phyloP scores from a whole-genome alignment of 257 asterid species.

The Gynochthodes officinalis region DNA sequence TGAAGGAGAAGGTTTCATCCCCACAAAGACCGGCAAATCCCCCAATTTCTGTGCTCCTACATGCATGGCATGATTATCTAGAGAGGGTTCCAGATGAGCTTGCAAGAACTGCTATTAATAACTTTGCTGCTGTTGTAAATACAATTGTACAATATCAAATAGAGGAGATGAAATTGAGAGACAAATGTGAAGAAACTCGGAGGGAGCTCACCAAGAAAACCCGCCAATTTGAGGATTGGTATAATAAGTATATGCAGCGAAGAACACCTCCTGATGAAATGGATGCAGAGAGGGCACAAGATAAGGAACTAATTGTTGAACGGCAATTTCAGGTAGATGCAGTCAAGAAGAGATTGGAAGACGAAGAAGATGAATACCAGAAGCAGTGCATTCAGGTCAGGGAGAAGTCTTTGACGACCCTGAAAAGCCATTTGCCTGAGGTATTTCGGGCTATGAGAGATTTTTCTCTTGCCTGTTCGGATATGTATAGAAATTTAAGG shows the following conservation, averaged over 20 bases:
- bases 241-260: constrained; percentile 58
- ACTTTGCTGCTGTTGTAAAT: constrained; percentile 65
- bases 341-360: constrained; percentile 56
- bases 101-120: constrained; percentile 60
- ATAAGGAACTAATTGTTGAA: constrained; percentile 41
- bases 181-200: constrained; percentile 60
- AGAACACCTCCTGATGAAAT: constrained; percentile 59
- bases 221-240: constrained; percentile 75
- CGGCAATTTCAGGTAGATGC: constrained; percentile 49
- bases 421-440: constrained; percentile 75
- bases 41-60: constrained; percentile 58
- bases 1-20: constrained; percentile 73
- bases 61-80: constrained; percentile 67
- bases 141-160: constrained; percentile 64
- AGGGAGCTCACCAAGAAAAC: constrained; percentile 60
- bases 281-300: constrained; percentile 52
- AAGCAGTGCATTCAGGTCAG: constrained; percentile 76
- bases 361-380: constrained; percentile 60
- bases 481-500: constrained; percentile 67
- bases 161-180: constrained; percentile 74
- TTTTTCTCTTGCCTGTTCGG: constrained; percentile 79
- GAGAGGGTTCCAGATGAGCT: constrained; percentile 81
- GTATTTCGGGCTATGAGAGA: constrained; percentile 61
- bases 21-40: constrained; percentile 70
- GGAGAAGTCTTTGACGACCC: constrained; percentile 64